phyloP scores from a whole-genome alignment of 257 asterid genomes.

The Nicotiana undulata region DNA sequence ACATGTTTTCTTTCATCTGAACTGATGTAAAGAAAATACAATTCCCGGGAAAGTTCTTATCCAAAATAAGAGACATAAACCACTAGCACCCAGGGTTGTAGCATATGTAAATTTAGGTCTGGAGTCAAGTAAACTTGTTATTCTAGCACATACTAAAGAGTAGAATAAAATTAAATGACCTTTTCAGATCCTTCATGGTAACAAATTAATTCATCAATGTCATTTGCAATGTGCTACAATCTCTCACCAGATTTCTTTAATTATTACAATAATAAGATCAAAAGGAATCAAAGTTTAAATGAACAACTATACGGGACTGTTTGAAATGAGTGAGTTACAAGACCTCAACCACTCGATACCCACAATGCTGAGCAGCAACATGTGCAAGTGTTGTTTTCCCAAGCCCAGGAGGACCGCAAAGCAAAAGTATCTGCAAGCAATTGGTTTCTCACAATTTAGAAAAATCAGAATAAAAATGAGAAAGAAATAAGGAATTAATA shows the following conservation, averaged over 20 bases:
- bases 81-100: background rate
- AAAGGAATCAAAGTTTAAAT: constrained; percentile 11
- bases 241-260: background rate
- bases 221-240: background rate
- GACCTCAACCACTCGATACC: constrained; percentile 97
- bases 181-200: constrained; percentile 1
- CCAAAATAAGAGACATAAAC: background rate
- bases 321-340: constrained; percentile 6
- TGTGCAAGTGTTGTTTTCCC: constrained; percentile 99
- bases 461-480: constrained; percentile 5
- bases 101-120: background rate
- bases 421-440: constrained; percentile 70
- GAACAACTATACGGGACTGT: constrained; percentile 12
- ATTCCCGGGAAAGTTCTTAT: background rate
- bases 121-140: background rate
- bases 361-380: constrained; percentile 96
- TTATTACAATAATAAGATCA: background rate
- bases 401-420: constrained; percentile 98
- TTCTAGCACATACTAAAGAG: background rate
- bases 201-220: background rate
- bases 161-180: background rate
- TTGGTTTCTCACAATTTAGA: constrained; percentile 7
- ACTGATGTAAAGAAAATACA: background rate
- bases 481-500: constrained; percentile 1
- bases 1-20: background rate